Conservation (phyloP, 1,284 basidiomycete species). For the Thelephora terrestris region DNA sequence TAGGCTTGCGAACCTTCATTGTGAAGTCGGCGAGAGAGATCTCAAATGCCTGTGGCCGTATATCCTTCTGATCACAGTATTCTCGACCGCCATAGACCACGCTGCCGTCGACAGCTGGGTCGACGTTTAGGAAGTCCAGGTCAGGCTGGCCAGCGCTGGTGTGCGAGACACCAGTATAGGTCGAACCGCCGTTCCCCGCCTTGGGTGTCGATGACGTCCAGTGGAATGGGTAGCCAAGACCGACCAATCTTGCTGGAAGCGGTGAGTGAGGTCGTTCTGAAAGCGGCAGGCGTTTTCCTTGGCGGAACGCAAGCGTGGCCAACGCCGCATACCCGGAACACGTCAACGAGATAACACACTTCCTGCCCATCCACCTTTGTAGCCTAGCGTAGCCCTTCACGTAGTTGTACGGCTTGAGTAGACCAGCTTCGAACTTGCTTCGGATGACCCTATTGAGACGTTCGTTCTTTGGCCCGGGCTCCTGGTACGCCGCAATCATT, state of each 20-base stretch:
- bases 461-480: constrained; percentile 83
- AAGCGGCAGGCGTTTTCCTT: no score
- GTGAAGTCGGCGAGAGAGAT: background rate
- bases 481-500: constrained; percentile 92
- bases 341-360: constrained; percentile 36
- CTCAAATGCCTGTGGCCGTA: no score
- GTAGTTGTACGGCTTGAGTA: constrained; percentile 94
- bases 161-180: background rate
- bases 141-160: background rate
- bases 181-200: background rate
- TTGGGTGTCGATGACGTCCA: background rate
- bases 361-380: constrained; percentile 91
- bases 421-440: constrained; percentile 93
- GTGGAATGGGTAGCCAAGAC: no score
- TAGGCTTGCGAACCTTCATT: background rate
- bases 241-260: no score
- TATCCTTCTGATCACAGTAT: background rate
- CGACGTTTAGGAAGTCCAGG: background rate
- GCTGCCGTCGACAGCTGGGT: background rate
- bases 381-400: constrained; percentile 88
- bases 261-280: no score
- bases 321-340: constrained; percentile 1
- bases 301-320: background rate
- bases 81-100: no score
- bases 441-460: constrained; percentile 88